Base-by-base conservation (phyloP, 495 filamentous ascomycete genomes). In the Penicillium coffeae region DNA sequence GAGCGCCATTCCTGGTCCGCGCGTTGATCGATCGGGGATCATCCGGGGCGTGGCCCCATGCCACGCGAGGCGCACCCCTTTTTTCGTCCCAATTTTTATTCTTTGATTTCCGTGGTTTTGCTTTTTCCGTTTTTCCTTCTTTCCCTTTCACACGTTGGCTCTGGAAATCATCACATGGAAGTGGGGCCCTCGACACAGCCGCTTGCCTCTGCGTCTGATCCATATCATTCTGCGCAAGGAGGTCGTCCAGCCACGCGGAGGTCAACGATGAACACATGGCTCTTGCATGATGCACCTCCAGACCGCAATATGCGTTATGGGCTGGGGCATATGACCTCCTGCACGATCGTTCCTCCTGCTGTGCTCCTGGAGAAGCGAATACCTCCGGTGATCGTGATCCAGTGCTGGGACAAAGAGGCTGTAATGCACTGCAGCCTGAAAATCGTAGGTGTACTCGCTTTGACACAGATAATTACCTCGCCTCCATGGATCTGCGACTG, bases 11-110 rank as follows among this genome's bases (percentile, higher is more conserved):
- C 48, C 48, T 40, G 48, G 42, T 51, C 39, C 20, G 15, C 38
- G 46, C 40, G 59, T 46, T 63, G 53, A 66, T 63, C 56, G 60
- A 66, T 65, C 63, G 51, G 58, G 59, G 54, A 59, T 60, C 53
- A 59, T 60, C 62, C 60, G 55, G 62, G 56, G 44, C 25, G 20
- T 59, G 38, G 47, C 45, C 47, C 52, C 43, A 42, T 40, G 52
- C 50, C 53, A 63, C 55, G 49, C 50, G 52, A 59, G 48, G 35
- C 44, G 38, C 32, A 39, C 56, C 38, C 38, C 42, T 41, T 52
- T 48, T 44, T 38, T 42, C 25, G 33, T 46, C 42, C 43, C 46
- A 42, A 45, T 46, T 37, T 43, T 48, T 45, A 22, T 40, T 35
- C 15, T 20, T 21, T 7, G 8, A 5, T 40, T 40, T 20, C 21